Evolutionary conservation across 2,329 filamentous ascomycete genomes (phyloP).

Genomic region (Neopestalotiopsis clavispora): DNA sequence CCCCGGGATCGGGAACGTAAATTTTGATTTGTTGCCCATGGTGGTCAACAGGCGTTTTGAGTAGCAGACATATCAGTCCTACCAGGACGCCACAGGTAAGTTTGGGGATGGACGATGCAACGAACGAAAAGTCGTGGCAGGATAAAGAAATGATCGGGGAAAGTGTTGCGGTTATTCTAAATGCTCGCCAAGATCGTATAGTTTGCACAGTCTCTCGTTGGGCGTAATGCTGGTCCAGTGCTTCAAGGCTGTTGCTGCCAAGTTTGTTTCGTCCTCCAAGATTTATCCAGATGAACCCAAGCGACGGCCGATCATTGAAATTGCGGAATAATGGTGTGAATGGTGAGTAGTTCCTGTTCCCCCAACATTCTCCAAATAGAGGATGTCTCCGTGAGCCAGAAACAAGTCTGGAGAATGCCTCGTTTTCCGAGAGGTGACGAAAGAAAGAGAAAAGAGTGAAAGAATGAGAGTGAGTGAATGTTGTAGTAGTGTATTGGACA

Average conservation of each 20-base stretch:
- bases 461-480: not conserved
- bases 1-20: constrained; percentile 54
- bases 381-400: not conserved
- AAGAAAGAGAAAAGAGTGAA: not conserved
- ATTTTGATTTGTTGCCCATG: constrained; percentile 49
- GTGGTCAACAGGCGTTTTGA: constrained; percentile 16
- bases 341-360: not conserved
- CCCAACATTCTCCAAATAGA: not conserved
- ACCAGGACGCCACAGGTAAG: not conserved
- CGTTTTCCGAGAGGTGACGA: not conserved
- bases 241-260: not conserved
- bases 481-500: not conserved
- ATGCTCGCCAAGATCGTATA: not conserved
- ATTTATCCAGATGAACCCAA: not conserved
- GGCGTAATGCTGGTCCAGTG: not conserved
- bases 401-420: not conserved
- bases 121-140: not conserved
- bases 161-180: not conserved
- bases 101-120: not conserved
- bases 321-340: not conserved
- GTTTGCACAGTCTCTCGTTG: not conserved
- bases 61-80: not conserved
- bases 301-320: not conserved
- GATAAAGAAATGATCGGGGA: not conserved
- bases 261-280: not conserved